Percentiles rank a stretch among this genome's conserved stretches.
phyloP scores from a whole-genome alignment of 1,139 yeast genomes.

The Yamadazyma triangularis region DNA sequence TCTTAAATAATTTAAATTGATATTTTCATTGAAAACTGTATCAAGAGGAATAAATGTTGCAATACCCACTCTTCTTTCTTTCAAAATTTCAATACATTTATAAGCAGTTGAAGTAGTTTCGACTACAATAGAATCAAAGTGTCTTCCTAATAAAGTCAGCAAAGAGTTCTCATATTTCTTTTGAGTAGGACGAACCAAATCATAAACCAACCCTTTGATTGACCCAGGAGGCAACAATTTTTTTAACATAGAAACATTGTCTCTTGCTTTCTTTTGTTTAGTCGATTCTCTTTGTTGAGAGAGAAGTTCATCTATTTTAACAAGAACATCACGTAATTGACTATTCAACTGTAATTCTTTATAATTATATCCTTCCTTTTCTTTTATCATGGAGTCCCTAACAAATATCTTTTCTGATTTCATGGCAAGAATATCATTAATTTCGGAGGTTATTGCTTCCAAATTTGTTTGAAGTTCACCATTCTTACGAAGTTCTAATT shows the following conservation, averaged over 20 bases:
- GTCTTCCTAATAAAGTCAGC: slow-evolving; percentile 72
- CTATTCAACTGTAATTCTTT: slow-evolving; percentile 56
- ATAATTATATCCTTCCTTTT: slow-evolving; percentile 41
- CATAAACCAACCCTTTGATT: slow-evolving; percentile 75
- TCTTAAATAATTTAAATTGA: slow-evolving; percentile 56
- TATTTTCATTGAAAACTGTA: slow-evolving; percentile 52
- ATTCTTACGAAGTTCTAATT: slow-evolving; percentile 26
- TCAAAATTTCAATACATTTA: slow-evolving; percentile 76
- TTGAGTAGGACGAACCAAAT: slow-evolving; percentile 75
- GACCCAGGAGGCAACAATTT: slow-evolving; percentile 66
- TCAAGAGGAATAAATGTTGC: slow-evolving; percentile 90
- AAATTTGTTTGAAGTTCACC: slow-evolving; percentile 29
- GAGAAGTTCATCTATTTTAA: slow-evolving; percentile 64
- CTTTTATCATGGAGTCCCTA: slow-evolving; percentile 37
- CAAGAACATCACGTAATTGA: slow-evolving; percentile 58
- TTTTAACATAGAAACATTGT: slow-evolving; percentile 63
- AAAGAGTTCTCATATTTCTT: slow-evolving; percentile 74
- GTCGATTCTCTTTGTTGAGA: slow-evolving; percentile 75
- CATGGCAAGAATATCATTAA: slow-evolving; percentile 29
- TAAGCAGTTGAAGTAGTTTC: slow-evolving; percentile 73
- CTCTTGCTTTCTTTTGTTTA: slow-evolving; percentile 64
- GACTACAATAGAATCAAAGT: slow-evolving; percentile 80
- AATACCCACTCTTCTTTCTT: slow-evolving; percentile 80
- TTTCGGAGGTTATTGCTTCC: slow-evolving; percentile 28
- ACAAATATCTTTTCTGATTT: slow-evolving; percentile 38